Percentiles rank a stretch among this genome's conserved stretches.
phyloP scores from a whole-genome alignment of 257 asterid species.

The Solanum piurae region DNA sequence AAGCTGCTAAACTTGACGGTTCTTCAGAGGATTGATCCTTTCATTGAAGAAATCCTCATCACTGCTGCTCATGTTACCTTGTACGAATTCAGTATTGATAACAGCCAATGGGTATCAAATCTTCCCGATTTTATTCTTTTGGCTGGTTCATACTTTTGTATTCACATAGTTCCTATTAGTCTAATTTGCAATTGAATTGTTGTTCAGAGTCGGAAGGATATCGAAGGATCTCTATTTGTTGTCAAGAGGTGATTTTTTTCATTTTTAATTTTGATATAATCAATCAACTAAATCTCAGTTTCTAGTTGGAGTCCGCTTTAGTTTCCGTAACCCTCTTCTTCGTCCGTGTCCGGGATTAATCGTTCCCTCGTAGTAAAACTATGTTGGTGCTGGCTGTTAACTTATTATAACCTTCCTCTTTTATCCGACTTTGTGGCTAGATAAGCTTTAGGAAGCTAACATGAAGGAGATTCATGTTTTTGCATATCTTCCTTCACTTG shows the following conservation, averaged over 20 bases:
- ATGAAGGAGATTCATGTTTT: background rate
- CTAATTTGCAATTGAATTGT: background rate
- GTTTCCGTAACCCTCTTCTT: background rate
- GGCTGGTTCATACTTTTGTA: background rate
- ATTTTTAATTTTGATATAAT: background rate
- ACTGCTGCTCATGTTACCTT: conserved; percentile 72
- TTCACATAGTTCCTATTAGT: background rate
- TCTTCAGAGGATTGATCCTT: conserved; percentile 81
- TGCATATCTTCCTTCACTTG: background rate
- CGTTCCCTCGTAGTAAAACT: background rate
- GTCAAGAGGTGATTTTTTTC: conserved; percentile 53
- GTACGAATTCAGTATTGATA: conserved; percentile 59
- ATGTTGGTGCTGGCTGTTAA: background rate
- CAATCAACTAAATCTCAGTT: background rate
- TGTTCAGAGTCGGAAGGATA: conserved; percentile 82
- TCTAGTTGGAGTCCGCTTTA: background rate
- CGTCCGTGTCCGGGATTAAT: background rate
- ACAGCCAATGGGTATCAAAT: conserved; percentile 54
- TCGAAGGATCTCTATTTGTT: conserved; percentile 86
- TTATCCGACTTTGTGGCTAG: background rate
- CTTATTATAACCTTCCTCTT: background rate
- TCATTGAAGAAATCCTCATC: conserved; percentile 64
- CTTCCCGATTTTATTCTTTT: background rate
- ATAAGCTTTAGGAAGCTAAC: background rate
- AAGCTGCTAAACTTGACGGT: conserved; percentile 66